A percentile compares a stretch with the other conserved stretches of the same genome.
These are phyloP conservation scores for Euphrasia confusa DNA, from an alignment of 257 asterid genomes.

Conservation along the genomic window DNA sequence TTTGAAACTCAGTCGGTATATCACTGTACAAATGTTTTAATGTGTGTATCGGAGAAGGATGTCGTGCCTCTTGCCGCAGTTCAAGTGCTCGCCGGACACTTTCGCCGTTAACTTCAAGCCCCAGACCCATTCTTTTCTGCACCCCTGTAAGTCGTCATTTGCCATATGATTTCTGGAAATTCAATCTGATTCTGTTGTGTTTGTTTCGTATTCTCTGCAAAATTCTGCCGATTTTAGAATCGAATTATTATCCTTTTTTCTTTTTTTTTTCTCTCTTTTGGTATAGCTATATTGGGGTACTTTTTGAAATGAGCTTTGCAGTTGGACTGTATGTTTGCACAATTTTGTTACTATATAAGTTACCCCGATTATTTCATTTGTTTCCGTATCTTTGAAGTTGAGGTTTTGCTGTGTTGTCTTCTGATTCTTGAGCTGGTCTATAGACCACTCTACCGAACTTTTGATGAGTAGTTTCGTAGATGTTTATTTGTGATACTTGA, in stretches of 20 bases:
- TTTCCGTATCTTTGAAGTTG: background rate
- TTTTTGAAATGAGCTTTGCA: background rate
- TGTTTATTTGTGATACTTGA: conserved; percentile 24
- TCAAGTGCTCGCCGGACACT: conserved; percentile 84
- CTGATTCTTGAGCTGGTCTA: background rate
- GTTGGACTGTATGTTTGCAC: conserved; percentile 1
- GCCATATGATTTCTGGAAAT: no score
- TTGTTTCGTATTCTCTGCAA: no score
- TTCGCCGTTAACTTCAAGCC: conserved; percentile 58
- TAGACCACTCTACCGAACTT: conserved; percentile 10
- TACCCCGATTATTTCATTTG: background rate
- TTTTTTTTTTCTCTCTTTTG: no score
- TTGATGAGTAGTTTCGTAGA: conserved; percentile 3
- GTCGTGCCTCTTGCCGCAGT: conserved; percentile 93
- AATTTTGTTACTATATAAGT: background rate
- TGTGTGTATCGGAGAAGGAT: conserved; percentile 38
- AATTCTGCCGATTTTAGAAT: background rate
- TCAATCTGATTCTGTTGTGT: no score
- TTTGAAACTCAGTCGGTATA: conserved; percentile 6
- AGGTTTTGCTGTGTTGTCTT: background rate
- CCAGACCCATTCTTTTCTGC: conserved; percentile 39
- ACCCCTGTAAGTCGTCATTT: conserved; percentile 35
- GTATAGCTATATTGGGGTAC: background rate
- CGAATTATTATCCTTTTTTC: no score
- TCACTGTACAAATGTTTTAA: conserved; percentile 21